Percentiles rank a stretch among this genome's conserved stretches.
Conservation (phyloP, 495 filamentous ascomycete genomes). For the Chaetomidium leptoderma region DNA sequence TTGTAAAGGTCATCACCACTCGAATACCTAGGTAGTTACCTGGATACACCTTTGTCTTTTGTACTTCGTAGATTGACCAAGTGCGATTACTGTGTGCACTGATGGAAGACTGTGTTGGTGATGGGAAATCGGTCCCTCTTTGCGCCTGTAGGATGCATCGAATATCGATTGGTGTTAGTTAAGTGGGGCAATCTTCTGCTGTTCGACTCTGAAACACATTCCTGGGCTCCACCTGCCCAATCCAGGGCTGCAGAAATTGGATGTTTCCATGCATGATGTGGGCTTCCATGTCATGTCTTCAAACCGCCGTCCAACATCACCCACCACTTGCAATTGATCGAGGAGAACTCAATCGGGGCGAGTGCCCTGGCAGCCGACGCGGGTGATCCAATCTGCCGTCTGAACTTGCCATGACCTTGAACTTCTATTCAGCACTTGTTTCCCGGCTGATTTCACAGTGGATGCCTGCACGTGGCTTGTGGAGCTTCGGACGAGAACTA, state of each 20-base stretch:
- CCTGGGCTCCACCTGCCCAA: not conserved
- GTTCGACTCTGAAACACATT: conserved; percentile 2
- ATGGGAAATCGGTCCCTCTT: not conserved
- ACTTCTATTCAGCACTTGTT: not conserved
- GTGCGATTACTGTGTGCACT: no score
- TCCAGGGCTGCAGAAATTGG: conserved; percentile 1
- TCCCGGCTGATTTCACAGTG: not conserved
- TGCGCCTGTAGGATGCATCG: not conserved
- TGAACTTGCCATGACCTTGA: not conserved
- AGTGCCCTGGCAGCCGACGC: no score
- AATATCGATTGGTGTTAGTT: not conserved
- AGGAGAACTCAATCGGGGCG: no score
- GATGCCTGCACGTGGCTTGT: conserved; percentile 13
- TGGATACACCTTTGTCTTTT: no score
- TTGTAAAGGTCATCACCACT: not conserved
- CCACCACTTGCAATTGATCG: not conserved
- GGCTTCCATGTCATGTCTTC: not conserved
- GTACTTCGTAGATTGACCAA: no score
- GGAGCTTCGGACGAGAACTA: conserved; percentile 8
- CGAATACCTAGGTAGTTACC: not conserved
- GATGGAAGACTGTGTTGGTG: no score
- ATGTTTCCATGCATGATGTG: not conserved
- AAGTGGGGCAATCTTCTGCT: not conserved
- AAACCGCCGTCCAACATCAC: not conserved
- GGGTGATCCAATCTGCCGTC: no score